Percentiles rank a stretch among this genome's conserved stretches.
Conservation (phyloP, 768 basidiomycete species). For the Leccinum incarnatum region DNA sequence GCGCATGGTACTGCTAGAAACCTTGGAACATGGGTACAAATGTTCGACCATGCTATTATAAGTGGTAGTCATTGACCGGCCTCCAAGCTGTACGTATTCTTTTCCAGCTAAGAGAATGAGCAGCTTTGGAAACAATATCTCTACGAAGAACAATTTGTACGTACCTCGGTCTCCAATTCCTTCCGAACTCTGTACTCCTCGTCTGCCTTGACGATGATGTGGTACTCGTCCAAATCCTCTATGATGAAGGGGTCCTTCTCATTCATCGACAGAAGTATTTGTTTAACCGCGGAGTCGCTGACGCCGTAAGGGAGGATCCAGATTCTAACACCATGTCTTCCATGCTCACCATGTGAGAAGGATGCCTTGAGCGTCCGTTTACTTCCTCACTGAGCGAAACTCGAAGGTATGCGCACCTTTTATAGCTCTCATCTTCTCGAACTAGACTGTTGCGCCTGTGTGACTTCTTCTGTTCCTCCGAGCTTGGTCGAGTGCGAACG, state of each 20-base stretch:
- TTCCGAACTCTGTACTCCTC: conserved; percentile 70
- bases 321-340: not conserved
- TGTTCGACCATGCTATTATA: not conserved
- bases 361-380: conserved; percentile 42
- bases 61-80: conserved; percentile 17
- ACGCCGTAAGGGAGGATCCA: not conserved
- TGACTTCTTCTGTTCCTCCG: not conserved
- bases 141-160: not conserved
- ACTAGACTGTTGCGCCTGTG: not conserved
- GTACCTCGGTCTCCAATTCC: conserved; percentile 74
- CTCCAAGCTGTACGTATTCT: conserved; percentile 81
- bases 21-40: not conserved
- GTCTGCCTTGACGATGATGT: conserved; percentile 81
- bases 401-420: conserved; percentile 43
- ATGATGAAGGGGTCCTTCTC: conserved; percentile 80
- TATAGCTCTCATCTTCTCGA: conserved; percentile 54
- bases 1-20: not conserved
- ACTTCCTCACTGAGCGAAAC: conserved; percentile 2
- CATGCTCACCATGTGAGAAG: conserved; percentile 61
- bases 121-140: not conserved
- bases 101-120: conserved; percentile 56
- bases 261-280: conserved; percentile 80
- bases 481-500: conserved; percentile 4
- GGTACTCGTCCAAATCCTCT: conserved; percentile 82
- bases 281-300: conserved; percentile 88